phyloP scores from a whole-genome alignment of 2,329 filamentous ascomycete genomes.

The Pseudophaeomoniella oleicola region DNA sequence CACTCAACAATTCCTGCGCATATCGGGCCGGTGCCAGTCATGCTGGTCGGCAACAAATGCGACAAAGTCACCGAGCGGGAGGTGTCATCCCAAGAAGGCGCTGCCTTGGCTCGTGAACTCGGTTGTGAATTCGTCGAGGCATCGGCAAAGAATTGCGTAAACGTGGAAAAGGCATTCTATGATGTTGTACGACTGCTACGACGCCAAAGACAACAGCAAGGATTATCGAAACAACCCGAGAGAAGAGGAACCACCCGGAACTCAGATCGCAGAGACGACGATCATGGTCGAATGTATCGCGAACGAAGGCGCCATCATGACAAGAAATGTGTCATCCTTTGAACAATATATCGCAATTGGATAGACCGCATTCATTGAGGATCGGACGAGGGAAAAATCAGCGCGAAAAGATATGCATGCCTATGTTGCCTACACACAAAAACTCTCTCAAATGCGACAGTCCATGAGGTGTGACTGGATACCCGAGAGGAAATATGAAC shows the following conservation, averaged over 20 bases:
- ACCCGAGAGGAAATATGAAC: background rate
- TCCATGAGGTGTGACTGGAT: background rate
- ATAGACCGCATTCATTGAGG: background rate
- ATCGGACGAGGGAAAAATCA: background rate
- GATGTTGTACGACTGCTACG: slow-evolving; percentile 88
- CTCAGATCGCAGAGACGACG: background rate
- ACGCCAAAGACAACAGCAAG: slow-evolving; percentile 53
- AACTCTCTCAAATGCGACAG: background rate
- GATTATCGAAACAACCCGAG: background rate
- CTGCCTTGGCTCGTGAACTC: slow-evolving; percentile 76
- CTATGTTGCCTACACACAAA: background rate
- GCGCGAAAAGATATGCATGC: background rate
- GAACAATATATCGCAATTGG: background rate
- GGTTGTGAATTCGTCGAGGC: slow-evolving; percentile 96
- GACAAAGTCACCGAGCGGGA: slow-evolving; percentile 91
- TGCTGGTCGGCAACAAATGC: slow-evolving; percentile 98
- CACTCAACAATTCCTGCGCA: slow-evolving; percentile 27
- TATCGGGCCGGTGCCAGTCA: slow-evolving; percentile 60
- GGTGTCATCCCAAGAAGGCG: slow-evolving; percentile 91
- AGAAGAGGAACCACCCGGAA: background rate
- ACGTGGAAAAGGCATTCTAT: slow-evolving; percentile 96
- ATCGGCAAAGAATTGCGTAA: slow-evolving; percentile 95
- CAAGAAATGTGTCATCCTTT: background rate
- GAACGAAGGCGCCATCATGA: background rate
- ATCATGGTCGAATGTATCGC: background rate